Base-by-base conservation (phyloP, 495 filamentous ascomycete genomes). In the Penicillium silybi region DNA sequence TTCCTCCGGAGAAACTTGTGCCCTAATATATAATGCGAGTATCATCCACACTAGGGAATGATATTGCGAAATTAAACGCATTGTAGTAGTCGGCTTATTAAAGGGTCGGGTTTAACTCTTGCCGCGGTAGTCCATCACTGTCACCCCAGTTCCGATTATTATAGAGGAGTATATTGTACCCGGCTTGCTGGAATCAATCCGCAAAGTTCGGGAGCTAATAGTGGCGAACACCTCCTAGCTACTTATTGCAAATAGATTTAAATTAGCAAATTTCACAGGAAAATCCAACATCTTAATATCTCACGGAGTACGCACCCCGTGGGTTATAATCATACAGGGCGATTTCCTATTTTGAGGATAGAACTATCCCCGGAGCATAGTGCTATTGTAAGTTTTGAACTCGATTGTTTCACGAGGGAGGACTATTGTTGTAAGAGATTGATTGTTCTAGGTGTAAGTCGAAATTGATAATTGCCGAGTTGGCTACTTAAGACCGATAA, bases 141-240 rank as follows among this genome's bases (percentile, higher is more conserved):
- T 60, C 56, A 25, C 70, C 70, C 51, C 60, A 70, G 51, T 57
- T 53, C 25, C 69, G 63, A 41, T 72, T 64, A 42, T 73, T 67
- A 44, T 70, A 73, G 4, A 71, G 50, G 2, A 73, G 53, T 18
- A 52, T 53, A 22, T 26, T 45, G 39, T 61, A 56, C 4, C 61
- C 53, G 18, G 64, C 62, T 19, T 57, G 7, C 13, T 57, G 53
- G 56, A 71, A 70, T 27, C 59, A 44, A 25, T 51, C 56, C 2
- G 63, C 62, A 50, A 68, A 62, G 13, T n/a, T 3, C 1, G 57
- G 57, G 2, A 43, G 47, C 20, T 15, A 48, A 11, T 16, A 48
- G 2, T 48, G 35, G 6, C 37, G 35, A 6, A 48, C 20, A 29
- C 46, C 46, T 16, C 35, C 46, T 8, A 48, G n/a, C 46, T 48